Base-by-base conservation (phyloP, 805 yeast species). In the Ascoidea tarda region DNA sequence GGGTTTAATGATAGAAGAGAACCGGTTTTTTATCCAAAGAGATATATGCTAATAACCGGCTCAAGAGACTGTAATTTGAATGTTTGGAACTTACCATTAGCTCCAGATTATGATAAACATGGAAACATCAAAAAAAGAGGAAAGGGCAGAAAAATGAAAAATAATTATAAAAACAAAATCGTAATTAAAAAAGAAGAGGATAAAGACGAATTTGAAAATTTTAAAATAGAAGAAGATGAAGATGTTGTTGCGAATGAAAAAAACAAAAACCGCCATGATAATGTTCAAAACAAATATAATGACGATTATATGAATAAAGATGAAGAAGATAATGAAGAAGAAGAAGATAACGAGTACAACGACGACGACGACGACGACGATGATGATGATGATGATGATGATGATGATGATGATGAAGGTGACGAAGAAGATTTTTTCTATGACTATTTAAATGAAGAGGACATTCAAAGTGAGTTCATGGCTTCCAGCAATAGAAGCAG, bases 1-100 rank as follows among this genome's bases (percentile, higher is more conserved):
- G 88, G 88, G 28, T 74, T 75, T 46, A 79, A 80, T 54, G 78
- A 79, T 50, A 67, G 73, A 51, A 87, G 85, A 3, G 70, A 69
- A 33, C 78, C 79, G 14, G 71, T 77, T 2, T 66, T 76, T 53
- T 78, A 69, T 59, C 90, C 93, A 0, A 67, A 72, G 53, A 69
- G 66, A 38, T 95, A 95, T 16, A 73, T 85, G 46, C 78, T 93
- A 51, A 78, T 90, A 3, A 87, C 96, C 0, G 96, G 96, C 0
- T 84, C 95, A 12, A 77, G 98, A 64, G 98, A 91, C 64, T 78
- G 82, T 58, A 81, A 87, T 6, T 66, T 91, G 55, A 85, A 88
- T 59, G 77, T 90, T 50, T 91, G 97, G 97, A 75, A 74, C 58
- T 63, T 91, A 46, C 96, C 96, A 3, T 61, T 70, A 32, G 71